Percentiles rank a stretch among this genome's conserved stretches.
phyloP scores from a whole-genome alignment of 768 basidiomycete species.

The Boletus rubroflammeus region DNA sequence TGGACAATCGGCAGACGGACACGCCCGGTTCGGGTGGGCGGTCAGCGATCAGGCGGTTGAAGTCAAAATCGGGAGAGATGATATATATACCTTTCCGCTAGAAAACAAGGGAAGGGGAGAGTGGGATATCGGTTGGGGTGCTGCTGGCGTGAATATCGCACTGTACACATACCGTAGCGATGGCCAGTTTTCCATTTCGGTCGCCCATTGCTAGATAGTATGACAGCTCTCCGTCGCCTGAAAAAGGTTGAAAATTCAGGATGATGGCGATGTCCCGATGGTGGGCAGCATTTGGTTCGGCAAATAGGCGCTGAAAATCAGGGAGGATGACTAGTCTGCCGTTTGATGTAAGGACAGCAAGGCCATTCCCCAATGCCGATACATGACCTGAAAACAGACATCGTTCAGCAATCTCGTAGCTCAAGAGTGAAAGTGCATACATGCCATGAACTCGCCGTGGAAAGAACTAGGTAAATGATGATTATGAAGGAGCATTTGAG shows the following conservation, averaged over 20 bases:
- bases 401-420: background rate
- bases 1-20: conserved; percentile 17
- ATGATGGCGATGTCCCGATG: conserved; percentile 35
- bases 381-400: conserved; percentile 35
- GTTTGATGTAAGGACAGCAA: conserved; percentile 29
- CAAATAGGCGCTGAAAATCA: conserved; percentile 25
- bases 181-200: conserved; percentile 38
- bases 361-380: conserved; percentile 43
- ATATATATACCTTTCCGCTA: conserved; percentile 25
- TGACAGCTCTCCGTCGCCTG: conserved; percentile 25
- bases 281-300: conserved; percentile 32
- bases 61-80: conserved; percentile 24
- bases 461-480: background rate
- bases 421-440: conserved; percentile 10
- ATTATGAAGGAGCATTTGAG: conserved; percentile 20
- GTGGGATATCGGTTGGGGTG: background rate
- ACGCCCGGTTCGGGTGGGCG: conserved; percentile 33
- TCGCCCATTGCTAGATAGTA: conserved; percentile 48
- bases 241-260: conserved; percentile 24
- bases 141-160: background rate
- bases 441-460: conserved; percentile 25
- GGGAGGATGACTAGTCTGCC: conserved; percentile 28
- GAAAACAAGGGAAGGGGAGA: background rate
- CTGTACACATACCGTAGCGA: conserved; percentile 41
- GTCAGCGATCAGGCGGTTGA: conserved; percentile 21